Evolutionary conservation across 768 basidiomycete species (phyloP).

Genomic region (Suillus tomentosus): DNA sequence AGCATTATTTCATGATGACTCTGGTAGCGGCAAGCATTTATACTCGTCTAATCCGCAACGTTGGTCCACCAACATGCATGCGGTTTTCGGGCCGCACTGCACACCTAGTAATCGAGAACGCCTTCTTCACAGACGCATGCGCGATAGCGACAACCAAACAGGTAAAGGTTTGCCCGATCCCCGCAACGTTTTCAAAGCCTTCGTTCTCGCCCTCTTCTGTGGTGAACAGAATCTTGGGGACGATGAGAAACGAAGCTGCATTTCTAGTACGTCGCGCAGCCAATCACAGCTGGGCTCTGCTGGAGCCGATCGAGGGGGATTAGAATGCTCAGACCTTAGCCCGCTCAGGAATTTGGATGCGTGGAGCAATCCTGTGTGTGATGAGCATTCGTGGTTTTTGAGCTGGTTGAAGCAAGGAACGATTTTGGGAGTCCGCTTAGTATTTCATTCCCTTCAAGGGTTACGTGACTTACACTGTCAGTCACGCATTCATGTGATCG

Average conservation of each 20-base stretch:
- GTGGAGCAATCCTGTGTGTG: conserved; percentile 44
- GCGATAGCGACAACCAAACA: neutral
- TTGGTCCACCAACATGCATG: neutral
- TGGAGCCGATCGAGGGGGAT: conserved; percentile 64
- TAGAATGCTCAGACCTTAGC: conserved; percentile 74
- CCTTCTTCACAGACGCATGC: neutral
- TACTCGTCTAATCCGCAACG: neutral
- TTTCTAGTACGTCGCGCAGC: neutral
- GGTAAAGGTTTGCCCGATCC: neutral
- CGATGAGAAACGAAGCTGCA: neutral
- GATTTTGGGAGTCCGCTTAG: neutral
- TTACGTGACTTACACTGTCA: too few relatives aligned
- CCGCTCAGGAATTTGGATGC: conserved; percentile 46
- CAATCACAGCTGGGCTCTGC: conserved; percentile 47
- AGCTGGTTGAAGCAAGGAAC: conserved; percentile 32
- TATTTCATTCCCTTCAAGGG: neutral
- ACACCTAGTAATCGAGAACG: neutral
- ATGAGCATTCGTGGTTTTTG: conserved; percentile 73
- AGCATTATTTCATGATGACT: neutral
- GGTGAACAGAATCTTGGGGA: neutral
- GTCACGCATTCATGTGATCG: too few relatives aligned
- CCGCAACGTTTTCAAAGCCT: neutral
- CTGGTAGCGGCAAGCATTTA: neutral
- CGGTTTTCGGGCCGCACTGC: too few relatives aligned
- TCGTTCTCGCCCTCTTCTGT: neutral